Conservation (phyloP, 2,329 filamentous ascomycete species). For the Exophiala spinifera region DNA sequence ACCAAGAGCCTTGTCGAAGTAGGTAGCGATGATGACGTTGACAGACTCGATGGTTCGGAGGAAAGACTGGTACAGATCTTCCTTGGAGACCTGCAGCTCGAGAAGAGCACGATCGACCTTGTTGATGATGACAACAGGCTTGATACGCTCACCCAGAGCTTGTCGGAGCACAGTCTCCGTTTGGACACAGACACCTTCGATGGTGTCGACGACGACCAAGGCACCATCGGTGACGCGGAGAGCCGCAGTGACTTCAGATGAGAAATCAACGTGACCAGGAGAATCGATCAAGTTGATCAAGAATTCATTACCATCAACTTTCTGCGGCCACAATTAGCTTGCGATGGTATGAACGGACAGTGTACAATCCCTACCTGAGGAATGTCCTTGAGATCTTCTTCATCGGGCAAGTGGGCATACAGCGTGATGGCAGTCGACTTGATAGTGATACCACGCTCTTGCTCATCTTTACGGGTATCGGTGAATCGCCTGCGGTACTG, state of each 20-base stretch:
- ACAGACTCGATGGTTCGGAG: constrained; percentile 99
- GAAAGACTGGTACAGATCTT: constrained; percentile 99
- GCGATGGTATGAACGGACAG: background rate
- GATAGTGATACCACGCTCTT: constrained; percentile 99
- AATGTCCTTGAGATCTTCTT: constrained; percentile 93
- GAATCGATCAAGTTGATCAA: constrained; percentile 99
- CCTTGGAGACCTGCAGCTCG: constrained; percentile 97
- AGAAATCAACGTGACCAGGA: constrained; percentile 99
- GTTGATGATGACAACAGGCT: constrained; percentile 99
- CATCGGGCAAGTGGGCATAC: constrained; percentile 76
- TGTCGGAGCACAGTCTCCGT: constrained; percentile 99
- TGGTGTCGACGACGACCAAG: constrained; percentile 98
- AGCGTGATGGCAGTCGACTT: constrained; percentile 99
- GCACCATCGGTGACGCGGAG: constrained; percentile 99
- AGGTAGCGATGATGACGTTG: constrained; percentile 99
- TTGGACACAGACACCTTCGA: constrained; percentile 99
- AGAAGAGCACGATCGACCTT: constrained; percentile 99
- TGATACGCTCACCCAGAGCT: constrained; percentile 99
- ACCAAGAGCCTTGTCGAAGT: constrained; percentile 94
- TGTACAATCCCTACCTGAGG: constrained; percentile 49
- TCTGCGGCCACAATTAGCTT: constrained; percentile 46
- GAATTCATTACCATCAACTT: constrained; percentile 91
- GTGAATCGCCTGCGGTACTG: constrained; percentile 64
- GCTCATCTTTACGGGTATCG: constrained; percentile 94
- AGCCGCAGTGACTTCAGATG: constrained; percentile 97